These are phyloP conservation scores for Jatropha podagrica DNA, from an alignment of 441 rosid genomes.

Conservation along the genomic window DNA sequence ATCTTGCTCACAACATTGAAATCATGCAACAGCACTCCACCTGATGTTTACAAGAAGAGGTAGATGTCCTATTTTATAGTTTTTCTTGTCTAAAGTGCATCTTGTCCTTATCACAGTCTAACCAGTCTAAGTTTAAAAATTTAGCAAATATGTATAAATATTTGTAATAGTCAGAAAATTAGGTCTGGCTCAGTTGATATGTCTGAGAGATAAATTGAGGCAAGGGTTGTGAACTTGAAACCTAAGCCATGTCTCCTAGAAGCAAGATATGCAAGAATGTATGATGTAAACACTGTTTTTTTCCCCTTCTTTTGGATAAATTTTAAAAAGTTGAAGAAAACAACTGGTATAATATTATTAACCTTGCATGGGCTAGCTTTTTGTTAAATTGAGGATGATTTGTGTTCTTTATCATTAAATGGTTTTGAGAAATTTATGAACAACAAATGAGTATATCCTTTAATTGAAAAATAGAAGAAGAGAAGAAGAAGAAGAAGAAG, in stretches of 20 bases:
- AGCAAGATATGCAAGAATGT: too few relatives aligned
- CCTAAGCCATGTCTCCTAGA: neutral
- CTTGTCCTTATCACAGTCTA: too few relatives aligned
- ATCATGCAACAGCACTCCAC: conserved; percentile 44
- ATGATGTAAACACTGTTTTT: too few relatives aligned
- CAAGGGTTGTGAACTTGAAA: neutral
- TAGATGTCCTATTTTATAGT: conserved; percentile 20
- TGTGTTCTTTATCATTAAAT: conserved; percentile 1
- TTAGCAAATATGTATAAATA: neutral
- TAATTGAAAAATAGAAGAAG: conserved; percentile 40
- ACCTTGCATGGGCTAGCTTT: neutral
- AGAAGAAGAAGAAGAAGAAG: conserved; percentile 54
- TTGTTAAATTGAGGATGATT: neutral
- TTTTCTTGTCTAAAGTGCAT: too few relatives aligned
- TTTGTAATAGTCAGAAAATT: neutral
- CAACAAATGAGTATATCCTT: neutral
- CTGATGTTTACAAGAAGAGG: conserved; percentile 55
- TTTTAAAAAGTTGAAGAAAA: too few relatives aligned
- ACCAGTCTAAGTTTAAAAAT: neutral
- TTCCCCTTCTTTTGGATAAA: too few relatives aligned
- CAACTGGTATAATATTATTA: neutral
- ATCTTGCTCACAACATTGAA: conserved; percentile 46
- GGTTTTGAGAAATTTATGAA: conserved; percentile 9
- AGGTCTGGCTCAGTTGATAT: neutral
- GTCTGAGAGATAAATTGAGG: neutral